A percentile compares a stretch with the other conserved stretches of the same genome.
phyloP scores from a whole-genome alignment of 2,329 filamentous ascomycete species.

The Exophiala spinifera region DNA sequence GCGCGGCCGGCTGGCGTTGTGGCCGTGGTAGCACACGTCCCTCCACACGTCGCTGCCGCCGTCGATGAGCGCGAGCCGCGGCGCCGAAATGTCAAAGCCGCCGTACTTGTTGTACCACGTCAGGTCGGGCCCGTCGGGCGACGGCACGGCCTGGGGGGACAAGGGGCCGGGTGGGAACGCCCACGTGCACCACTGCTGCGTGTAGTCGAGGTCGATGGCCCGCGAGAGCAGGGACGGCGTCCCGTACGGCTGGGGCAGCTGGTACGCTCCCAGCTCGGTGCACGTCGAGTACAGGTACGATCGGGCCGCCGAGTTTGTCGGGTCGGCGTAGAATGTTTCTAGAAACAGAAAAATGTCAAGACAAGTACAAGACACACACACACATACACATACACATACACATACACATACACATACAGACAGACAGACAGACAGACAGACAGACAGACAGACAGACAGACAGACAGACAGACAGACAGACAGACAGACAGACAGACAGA shows the following conservation, averaged over 20 bases:
- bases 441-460: too few relatives aligned
- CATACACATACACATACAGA: too few relatives aligned
- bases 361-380: too few relatives aligned
- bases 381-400: too few relatives aligned
- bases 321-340: constrained; percentile 44
- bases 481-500: too few relatives aligned
- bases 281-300: constrained; percentile 52
- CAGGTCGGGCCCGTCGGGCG: constrained; percentile 42
- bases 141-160: constrained; percentile 29
- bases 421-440: too few relatives aligned
- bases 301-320: constrained; percentile 40
- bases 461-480: too few relatives aligned
- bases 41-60: constrained; percentile 54
- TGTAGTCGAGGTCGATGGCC: constrained; percentile 49
- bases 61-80: constrained; percentile 52
- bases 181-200: constrained; percentile 56
- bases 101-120: constrained; percentile 47
- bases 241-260: constrained; percentile 41
- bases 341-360: background rate
- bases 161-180: constrained; percentile 48
- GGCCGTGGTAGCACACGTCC: constrained; percentile 51
- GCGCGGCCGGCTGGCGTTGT: constrained; percentile 39
- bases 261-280: constrained; percentile 50
- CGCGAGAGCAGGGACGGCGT: constrained; percentile 47
- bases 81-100: constrained; percentile 45